Evolutionary conservation across 441 rosid species (phyloP), one percentile per base, ranked within the genome.

Genomic region (Mallotus japonicus): DNA sequence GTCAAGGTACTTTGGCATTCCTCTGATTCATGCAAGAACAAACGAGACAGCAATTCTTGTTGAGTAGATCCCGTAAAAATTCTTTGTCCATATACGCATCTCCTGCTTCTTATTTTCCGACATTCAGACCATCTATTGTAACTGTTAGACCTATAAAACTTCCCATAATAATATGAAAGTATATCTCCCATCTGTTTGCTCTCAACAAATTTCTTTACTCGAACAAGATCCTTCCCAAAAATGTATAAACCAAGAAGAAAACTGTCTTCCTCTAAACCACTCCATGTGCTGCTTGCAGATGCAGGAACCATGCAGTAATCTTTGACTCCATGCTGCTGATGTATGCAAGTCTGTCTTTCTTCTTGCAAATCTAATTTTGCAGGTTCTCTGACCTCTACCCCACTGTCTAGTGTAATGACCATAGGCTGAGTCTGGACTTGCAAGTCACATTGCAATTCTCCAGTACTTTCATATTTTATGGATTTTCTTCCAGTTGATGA

Each of bases 181-280:
- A 86, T 67, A 64, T 85, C 84, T 5, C 87, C 85, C 86, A 86
- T 85, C 19, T 9, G 69, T 75, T 79, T 83, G 72, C 75, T 78
- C 63, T 74, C 81, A 65, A 86, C 81, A 76, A 88, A 86, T 65
- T 79, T 86, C 83, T 80, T 72, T 73, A 86, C 83, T 70, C 64
- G 84, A 73, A 79, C 77, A 76, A 88, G 82, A 78, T 85, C 80
- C 78, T 86, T 88, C 50, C 90, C 90, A 34, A 88, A 88, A 68
- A 85, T 82, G 69, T 86, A 88, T 61, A 88, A 80, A 66, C 88
- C 84, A 37, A 93, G 97, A 71, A 91, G 85, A 83, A 93, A 89
- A 79, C 83, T 75, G 44, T 80, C 81, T 49, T 62, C 80, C 78
- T 93, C 94, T 24, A 76, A 34, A 59, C 78, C 83, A 71, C 61